phyloP scores from a whole-genome alignment of 129 eudicot species.

The Cynara cardunculus region DNA sequence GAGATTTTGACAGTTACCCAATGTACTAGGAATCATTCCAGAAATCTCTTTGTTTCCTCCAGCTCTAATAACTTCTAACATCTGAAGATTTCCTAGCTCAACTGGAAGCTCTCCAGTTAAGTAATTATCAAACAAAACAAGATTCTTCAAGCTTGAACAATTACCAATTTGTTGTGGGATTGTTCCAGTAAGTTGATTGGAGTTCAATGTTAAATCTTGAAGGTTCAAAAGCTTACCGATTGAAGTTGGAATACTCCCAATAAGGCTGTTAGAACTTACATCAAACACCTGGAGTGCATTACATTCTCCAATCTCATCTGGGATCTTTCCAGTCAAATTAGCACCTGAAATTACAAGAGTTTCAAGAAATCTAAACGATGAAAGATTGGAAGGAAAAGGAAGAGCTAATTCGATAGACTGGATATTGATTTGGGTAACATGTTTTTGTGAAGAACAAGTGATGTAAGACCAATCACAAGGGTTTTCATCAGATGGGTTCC shows the following conservation, averaged over 20 bases:
- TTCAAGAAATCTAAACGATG: conserved; percentile 45
- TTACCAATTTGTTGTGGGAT: conserved; percentile 56
- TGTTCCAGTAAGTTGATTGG: conserved; percentile 58
- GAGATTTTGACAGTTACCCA: conserved; percentile 53
- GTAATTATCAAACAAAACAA: conserved; percentile 58
- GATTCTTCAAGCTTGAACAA: conserved; percentile 44
- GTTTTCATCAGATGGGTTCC: conserved; percentile 52
- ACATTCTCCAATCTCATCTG: conserved; percentile 51
- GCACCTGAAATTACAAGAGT: conserved; percentile 49
- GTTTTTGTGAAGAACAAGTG: conserved; percentile 45
- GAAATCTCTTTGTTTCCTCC: conserved; percentile 74
- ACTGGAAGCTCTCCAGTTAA: conserved; percentile 56
- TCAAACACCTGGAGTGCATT: conserved; percentile 47
- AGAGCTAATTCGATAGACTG: conserved; percentile 45
- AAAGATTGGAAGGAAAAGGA: conserved; percentile 62
- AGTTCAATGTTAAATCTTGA: conserved; percentile 56
- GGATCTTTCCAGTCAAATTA: conserved; percentile 72
- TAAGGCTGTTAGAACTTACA: conserved; percentile 62
- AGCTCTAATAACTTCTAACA: conserved; percentile 48
- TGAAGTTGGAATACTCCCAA: conserved; percentile 51
- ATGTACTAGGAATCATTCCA: conserved; percentile 56
- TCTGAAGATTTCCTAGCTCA: conserved; percentile 53
- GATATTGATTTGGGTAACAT: conserved; percentile 54
- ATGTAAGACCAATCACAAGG: conserved; percentile 79
- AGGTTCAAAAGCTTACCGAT: conserved; percentile 51